Conservation (phyloP, 2,329 filamentous ascomycete species). For the Xylariales sp. region DNA sequence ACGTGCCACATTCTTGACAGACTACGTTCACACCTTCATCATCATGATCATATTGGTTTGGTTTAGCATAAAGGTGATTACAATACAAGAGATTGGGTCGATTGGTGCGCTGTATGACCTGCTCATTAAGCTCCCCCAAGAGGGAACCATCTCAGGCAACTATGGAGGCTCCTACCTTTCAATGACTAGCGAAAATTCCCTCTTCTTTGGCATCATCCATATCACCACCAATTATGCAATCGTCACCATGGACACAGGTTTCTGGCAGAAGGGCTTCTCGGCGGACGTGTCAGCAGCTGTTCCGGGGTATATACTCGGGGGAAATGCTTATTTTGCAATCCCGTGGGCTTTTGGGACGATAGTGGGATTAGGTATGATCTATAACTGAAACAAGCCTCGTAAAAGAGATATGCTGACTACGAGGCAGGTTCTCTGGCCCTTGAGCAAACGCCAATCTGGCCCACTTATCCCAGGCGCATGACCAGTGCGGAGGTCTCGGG, state of each 20-base stretch:
- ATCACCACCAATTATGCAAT: slow-evolving; percentile 40
- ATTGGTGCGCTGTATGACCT: slow-evolving; percentile 45
- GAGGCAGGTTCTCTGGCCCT: no score
- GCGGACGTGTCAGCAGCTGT: slow-evolving; percentile 41
- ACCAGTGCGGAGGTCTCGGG: slow-evolving; percentile 57
- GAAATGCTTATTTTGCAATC: slow-evolving; percentile 49
- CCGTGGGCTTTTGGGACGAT: slow-evolving; percentile 49
- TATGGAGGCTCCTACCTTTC: slow-evolving; percentile 50
- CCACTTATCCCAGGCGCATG: no score
- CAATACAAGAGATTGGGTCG: slow-evolving; percentile 41
- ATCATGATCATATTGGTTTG: slow-evolving; percentile 49
- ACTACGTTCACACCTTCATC: slow-evolving; percentile 51
- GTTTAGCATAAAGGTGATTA: slow-evolving; percentile 41
- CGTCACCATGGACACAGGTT: slow-evolving; percentile 51
- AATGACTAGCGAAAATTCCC: slow-evolving; percentile 33
- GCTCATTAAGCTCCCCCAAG: slow-evolving; percentile 36
- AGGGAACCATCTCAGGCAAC: slow-evolving; percentile 46
- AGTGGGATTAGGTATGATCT: slow-evolving; percentile 43
- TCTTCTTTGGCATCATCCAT: neutral
- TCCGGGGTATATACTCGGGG: slow-evolving; percentile 46
- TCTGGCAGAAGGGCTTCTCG: slow-evolving; percentile 45
- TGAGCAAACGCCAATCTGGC: no score
- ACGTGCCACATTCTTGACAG: slow-evolving; percentile 39
- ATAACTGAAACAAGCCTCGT: no score
- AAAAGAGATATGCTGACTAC: no score